phyloP scores from a whole-genome alignment of 495 filamentous ascomycete species.

The Pseudotulostoma volvatum region DNA sequence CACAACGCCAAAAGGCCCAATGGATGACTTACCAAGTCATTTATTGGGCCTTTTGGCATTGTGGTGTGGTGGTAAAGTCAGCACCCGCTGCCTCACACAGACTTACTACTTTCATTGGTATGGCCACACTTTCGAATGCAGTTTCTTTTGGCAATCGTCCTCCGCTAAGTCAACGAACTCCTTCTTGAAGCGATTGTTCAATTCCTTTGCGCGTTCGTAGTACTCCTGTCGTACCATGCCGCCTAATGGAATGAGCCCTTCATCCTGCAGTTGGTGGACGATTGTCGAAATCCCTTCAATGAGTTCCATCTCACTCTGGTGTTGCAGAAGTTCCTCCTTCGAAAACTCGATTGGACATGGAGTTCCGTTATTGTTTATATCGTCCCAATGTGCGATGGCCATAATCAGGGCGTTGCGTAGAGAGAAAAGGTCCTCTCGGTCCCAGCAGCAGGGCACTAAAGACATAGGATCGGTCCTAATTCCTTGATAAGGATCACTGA shows the following conservation, averaged over 20 bases:
- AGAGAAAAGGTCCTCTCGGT: slow-evolving; percentile 6
- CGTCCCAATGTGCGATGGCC: slow-evolving; percentile 2
- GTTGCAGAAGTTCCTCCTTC: slow-evolving; percentile 1
- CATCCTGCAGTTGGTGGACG: slow-evolving; percentile 5
- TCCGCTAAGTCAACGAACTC: slow-evolving; percentile 5
- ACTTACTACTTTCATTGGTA: too few relatives aligned
- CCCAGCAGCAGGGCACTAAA: slow-evolving; percentile 5
- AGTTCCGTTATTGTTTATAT: not conserved
- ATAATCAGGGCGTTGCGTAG: slow-evolving; percentile 4
- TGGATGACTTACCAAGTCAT: too few relatives aligned
- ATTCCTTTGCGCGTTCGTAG: slow-evolving; percentile 4
- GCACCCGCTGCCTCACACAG: too few relatives aligned
- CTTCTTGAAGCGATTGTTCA: slow-evolving; percentile 4
- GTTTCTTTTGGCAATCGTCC: slow-evolving; percentile 2
- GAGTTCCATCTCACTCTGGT: slow-evolving; percentile 6
- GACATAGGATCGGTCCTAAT: slow-evolving; percentile 2
- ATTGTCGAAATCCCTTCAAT: slow-evolving; percentile 4
- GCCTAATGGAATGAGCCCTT: slow-evolving; percentile 4
- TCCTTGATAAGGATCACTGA: too few relatives aligned
- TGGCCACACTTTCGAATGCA: slow-evolving; percentile 7
- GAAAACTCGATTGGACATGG: not conserved
- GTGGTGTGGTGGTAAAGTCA: too few relatives aligned
- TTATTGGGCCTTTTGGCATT: too few relatives aligned
- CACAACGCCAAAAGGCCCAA: too few relatives aligned
- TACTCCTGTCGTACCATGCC: slow-evolving; percentile 6